Base-by-base conservation (phyloP, 2,329 filamentous ascomycete genomes). In the Metarhizium sp. region DNA sequence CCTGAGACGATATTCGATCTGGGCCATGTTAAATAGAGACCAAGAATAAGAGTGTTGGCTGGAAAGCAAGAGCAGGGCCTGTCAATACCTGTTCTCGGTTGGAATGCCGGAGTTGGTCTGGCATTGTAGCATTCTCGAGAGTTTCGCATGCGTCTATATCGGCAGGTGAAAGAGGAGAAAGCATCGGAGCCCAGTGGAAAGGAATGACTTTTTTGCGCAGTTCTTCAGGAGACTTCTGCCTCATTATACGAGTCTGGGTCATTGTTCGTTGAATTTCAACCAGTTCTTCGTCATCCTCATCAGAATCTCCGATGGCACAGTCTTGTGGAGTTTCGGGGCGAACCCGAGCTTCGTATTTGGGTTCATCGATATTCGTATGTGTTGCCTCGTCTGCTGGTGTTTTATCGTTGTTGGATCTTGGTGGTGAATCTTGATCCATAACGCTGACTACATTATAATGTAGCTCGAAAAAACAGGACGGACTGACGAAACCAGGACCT, bases 151-250 rank as follows among this genome's bases (percentile, higher is more conserved):
- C 82, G 36, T 86, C 82, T 51, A 86, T 67, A 62, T 90, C 85
- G 30, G 79, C 80, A 50, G 80, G 70, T 45, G 82, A 88, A 52
- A 96, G 78, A 32, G 87, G 81, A 53, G 88, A 83, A n/a, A 88
- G 65, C 66, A 69, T 69, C 6, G 30, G 90, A 84, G 64, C 88
- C 81, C 63, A 81, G 52, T 81, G 76, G 63, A 86, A 84, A 10
- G 74, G 77, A 50, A 78, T 65, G 42, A 77, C 62, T 58, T 77
- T 73, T 57, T 50, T 52, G 29, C 55, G 52, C 10, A 57, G 53
- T n/a, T 55, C 57, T 40, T 55, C 48, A 7, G 56, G 56, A n/a
- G 53, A 58, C 38, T 56, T 55, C 36, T 54, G 53, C 30, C 51
- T 32, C 51, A 50, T 42, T 42, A 56, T 55, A 14, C 56, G 51